Evolutionary conservation across 805 yeast genomes (phyloP).

Genomic region (Candida coleopterorum): DNA sequence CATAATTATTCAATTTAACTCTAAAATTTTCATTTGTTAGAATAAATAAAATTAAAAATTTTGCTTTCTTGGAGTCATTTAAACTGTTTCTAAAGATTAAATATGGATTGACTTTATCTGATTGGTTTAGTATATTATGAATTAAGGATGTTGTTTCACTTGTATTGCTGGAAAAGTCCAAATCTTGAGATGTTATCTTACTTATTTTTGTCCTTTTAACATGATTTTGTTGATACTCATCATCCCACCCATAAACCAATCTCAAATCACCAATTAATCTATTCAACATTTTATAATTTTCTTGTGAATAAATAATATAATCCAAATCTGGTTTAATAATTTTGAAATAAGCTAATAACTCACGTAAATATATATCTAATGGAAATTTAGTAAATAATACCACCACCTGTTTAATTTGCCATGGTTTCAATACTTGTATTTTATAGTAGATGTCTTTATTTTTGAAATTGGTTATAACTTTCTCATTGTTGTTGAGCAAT

Average conservation of each 20-base stretch:
- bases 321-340: constrained; percentile 16
- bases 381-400: constrained; percentile 28
- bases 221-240: neutral
- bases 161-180: neutral
- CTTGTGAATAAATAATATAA: constrained; percentile 6
- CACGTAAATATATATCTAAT: constrained; percentile 21
- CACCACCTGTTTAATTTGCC: constrained; percentile 28
- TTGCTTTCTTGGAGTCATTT: neutral
- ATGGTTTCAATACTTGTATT: constrained; percentile 13
- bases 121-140: neutral
- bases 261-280: constrained; percentile 1
- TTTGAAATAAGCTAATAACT: constrained; percentile 18
- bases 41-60: neutral
- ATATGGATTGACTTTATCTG: constrained; percentile 7
- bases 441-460: constrained; percentile 9
- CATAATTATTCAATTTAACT: neutral
- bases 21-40: neutral
- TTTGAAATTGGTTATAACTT: constrained; percentile 8
- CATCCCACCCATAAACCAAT: constrained; percentile 3
- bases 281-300: constrained; percentile 2
- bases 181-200: neutral
- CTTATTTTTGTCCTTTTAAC: neutral
- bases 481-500: constrained; percentile 12
- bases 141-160: neutral
- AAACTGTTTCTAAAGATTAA: constrained; percentile 4